Evolutionary conservation across 2,329 filamentous ascomycete species (phyloP), one percentile per base, ranked within the genome.

Genomic region (Aspergillus sp.): DNA sequence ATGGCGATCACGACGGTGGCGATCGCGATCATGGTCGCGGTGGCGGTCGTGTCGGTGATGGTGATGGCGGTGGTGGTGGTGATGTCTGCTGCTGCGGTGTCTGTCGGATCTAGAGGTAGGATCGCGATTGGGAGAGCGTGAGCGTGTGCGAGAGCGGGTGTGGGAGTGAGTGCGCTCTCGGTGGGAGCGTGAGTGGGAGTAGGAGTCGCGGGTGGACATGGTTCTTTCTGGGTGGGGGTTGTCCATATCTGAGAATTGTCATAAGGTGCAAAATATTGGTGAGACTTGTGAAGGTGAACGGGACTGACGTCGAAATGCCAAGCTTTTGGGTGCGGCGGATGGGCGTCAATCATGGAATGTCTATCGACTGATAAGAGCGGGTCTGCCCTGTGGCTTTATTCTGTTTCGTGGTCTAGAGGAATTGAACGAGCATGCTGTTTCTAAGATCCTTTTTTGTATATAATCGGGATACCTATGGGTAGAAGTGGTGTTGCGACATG

Each of bases 81-180:
- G 71, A 49, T 66, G 70, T 64, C 64, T 64, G 61, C 65, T 64
- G 61, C 64, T 68, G 53, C 61, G 66, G 50, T 74, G 71, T 55
- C 67, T 70, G 39, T 55, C 53, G 10, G 53, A 32, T 27, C 53
- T 17, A 17, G 52, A 64, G 23, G 67, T 64, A 64, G 68, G 32
- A 36, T 63, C 50, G 51, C 64, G 25, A 66, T 64, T 65, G 67
- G 77, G 75, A 39, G 77, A 80, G 54, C 70, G 70, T 27, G 77
- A 77, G 57, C 72, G 73, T 51, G 74, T 70, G 60, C 69, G 69
- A 7, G 69, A 70, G 32, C 60, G 63, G 38, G 64, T 65, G 41
- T 57, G 47, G 47, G 48, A 55, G 49, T 60, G 58, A 41, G 60
- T 56, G 51, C 64, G 64, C 60, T 68, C 67, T 52, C 65, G 63